A percentile compares a stretch with the other conserved stretches of the same genome.
These are phyloP conservation scores for Calonectria montana DNA, from an alignment of 2,329 filamentous ascomycete species.

Conservation along the genomic window DNA sequence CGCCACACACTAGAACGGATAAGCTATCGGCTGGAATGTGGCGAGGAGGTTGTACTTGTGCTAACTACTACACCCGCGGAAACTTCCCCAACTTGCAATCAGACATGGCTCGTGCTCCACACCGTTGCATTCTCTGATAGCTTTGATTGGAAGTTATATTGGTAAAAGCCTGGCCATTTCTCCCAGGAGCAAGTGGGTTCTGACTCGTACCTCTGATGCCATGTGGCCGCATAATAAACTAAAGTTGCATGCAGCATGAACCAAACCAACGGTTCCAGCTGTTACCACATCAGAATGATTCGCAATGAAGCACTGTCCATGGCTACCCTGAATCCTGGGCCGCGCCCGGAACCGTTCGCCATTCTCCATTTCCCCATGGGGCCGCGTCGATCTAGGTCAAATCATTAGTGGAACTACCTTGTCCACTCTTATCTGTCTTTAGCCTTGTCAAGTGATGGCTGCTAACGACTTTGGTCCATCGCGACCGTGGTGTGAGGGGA, in stretches of 20 bases:
- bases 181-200: background rate
- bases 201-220: background rate
- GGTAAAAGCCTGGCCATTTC: background rate
- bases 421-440: constrained; percentile 10
- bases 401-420: background rate
- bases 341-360: background rate
- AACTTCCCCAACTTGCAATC: constrained; percentile 15
- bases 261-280: background rate
- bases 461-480: background rate
- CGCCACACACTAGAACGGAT: background rate
- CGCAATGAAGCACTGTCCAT: background rate
- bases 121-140: background rate
- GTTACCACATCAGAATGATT: background rate
- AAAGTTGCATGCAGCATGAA: background rate
- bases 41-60: background rate
- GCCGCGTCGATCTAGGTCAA: background rate
- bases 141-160: background rate
- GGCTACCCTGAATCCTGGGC: background rate
- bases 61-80: constrained; percentile 4
- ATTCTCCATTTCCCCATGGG: constrained; percentile 15
- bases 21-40: constrained; percentile 4
- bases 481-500: background rate
- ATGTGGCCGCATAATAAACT: background rate
- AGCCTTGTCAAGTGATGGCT: background rate
- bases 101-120: background rate